Base-by-base conservation (phyloP, 2,329 filamentous ascomycete genomes). In the Fusarium sambucinum region DNA sequence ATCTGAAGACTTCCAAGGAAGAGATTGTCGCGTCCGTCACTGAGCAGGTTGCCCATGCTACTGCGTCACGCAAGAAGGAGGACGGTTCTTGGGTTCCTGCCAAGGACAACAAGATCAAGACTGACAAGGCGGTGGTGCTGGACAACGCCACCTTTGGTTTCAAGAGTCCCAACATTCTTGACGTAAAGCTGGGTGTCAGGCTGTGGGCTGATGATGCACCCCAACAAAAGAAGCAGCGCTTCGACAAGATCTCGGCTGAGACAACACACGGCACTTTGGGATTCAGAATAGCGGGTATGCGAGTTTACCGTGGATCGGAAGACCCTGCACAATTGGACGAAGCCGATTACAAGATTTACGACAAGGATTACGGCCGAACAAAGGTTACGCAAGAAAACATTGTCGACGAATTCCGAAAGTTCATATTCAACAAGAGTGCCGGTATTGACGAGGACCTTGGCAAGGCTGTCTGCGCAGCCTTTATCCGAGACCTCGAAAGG, bases 171-270 rank as follows among this genome's bases (percentile, higher is more conserved):
- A 98, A 97, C 73, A 93, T 99, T 10, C 83, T 99, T 59, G 96
- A 99, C 76, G 87, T 97, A 69, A 99, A 99, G 81, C 87, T 99
- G 21, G 96, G 96, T 42, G 86, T 89, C 50, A 87, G 92, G 32
- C 82, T 99, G 8, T 98, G 94, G 91, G 95, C 92, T 16, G 92
- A 97, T 62, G 84, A 89, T 66, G 88, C 88, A 25, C 84, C 86
- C 0, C 70, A 77, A 27, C 82, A 88, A 73, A 90, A 90, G 80
- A 85, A 86, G 72, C 75, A 79, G 35, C 84, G 87, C 30, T 89
- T 90, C 73, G 84, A 89, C 69, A 83, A 87, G 75, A 87, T 90
- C 59, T 82, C 83, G 32, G 77, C 79, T 29, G 81, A 84, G 73
- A 90, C 88, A 6, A 90, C 88, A 12, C 88, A 90, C 68, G 83